A percentile compares a stretch with the other conserved stretches of the same genome.
phyloP scores from a whole-genome alignment of 2,329 filamentous ascomycete species.

The Gliomastix tumulicola region DNA sequence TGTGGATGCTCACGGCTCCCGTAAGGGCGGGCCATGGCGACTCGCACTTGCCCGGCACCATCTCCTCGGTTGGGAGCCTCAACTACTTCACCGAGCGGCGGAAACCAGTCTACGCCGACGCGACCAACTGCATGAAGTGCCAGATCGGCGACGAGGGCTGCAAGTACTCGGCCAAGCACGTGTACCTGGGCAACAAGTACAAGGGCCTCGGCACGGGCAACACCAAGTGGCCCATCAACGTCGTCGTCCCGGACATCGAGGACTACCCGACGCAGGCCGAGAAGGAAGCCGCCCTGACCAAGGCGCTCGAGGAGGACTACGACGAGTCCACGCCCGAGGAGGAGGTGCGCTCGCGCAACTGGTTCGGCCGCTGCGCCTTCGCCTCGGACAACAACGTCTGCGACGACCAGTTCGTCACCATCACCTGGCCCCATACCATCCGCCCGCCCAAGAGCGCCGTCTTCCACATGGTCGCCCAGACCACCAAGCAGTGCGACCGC shows the following conservation, averaged over 20 bases:
- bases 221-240: conserved; percentile 73
- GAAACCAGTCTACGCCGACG: conserved; percentile 72
- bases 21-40: conserved; percentile 29
- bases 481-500: conserved; percentile 78
- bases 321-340: conserved; percentile 36
- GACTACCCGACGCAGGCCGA: conserved; percentile 49
- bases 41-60: conserved; percentile 66
- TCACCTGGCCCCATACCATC: conserved; percentile 62
- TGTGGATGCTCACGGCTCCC: conserved; percentile 85
- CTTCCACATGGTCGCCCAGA: conserved; percentile 93
- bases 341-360: conserved; percentile 47
- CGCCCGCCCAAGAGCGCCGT: conserved; percentile 68
- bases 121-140: conserved; percentile 85
- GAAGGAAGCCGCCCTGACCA: conserved; percentile 30
- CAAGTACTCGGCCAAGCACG: conserved; percentile 76
- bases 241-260: conserved; percentile 90
- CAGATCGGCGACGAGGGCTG: conserved; percentile 59
- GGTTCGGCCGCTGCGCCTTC: conserved; percentile 95
- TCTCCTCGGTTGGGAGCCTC: conserved; percentile 71
- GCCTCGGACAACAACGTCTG: conserved; percentile 90
- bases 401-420: conserved; percentile 85
- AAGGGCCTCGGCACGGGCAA: conserved; percentile 57
- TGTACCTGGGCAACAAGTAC: conserved; percentile 63
- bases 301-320: conserved; percentile 45
- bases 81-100: conserved; percentile 70